Evolutionary conservation across 441 rosid species (phyloP).

Genomic region (Metrosideros polymorpha): DNA sequence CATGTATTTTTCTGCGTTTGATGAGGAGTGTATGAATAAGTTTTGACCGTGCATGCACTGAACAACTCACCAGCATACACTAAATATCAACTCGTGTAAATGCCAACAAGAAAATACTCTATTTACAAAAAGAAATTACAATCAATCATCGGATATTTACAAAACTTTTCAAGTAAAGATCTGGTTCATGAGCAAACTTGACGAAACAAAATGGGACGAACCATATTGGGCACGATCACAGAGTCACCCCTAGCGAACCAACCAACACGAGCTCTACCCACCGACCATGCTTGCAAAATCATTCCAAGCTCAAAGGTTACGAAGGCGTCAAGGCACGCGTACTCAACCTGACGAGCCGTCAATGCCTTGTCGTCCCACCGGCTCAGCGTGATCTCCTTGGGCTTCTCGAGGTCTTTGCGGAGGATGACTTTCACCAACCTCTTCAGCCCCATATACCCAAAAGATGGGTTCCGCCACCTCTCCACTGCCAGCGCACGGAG

Average conservation of each 20-base stretch:
- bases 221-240: neutral
- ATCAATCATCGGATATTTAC: neutral
- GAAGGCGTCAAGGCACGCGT: neutral
- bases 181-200: neutral
- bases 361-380: neutral
- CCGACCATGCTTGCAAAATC: neutral
- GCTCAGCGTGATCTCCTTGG: neutral
- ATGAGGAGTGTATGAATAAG: neutral
- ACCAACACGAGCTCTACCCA: neutral
- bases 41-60: neutral
- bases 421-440: neutral
- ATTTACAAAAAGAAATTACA: neutral
- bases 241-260: accelerated
- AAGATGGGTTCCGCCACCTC: neutral
- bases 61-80: neutral
- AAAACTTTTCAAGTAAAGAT: neutral
- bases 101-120: neutral
- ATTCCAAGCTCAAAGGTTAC: neutral
- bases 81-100: neutral
- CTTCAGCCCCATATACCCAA: neutral
- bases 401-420: neutral
- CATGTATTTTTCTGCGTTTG: accelerated
- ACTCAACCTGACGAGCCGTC: neutral
- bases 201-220: neutral
- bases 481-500: neutral